Evolutionary conservation across 768 basidiomycete genomes (phyloP), one percentile per base, ranked within the genome.

Genomic region (Boletales sp.): DNA sequence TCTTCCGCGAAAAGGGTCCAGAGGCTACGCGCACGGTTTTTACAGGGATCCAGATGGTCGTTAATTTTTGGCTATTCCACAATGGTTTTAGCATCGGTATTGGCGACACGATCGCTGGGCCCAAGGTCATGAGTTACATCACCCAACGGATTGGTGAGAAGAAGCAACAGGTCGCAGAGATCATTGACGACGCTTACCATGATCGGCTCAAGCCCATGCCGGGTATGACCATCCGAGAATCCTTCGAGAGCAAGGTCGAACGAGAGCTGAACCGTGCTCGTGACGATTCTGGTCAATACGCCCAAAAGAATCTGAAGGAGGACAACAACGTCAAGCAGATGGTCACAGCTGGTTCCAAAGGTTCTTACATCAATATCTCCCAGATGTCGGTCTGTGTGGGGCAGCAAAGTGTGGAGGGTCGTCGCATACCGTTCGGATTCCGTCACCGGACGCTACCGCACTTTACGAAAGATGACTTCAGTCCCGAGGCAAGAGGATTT

Each of bases 321-420:
- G 94, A 97, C 72, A 98, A 99, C 78, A 97, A 98, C 61, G 94
- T 98, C 75, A 99, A 98, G 79, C 97, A 98, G 80, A 99, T 99
- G 97, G 95, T 98, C 64, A 92, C 95, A 7, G 94, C 97, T 10
- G 97, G 97, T 21, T 97, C 97, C 12, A 98, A 99, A 72, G 94
- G 94, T 70, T 94, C 94, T 0, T 94, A 93, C 77, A 99, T 98
- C 80, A 99, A 99, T 71, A 97, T 99, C 62, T 98, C 97, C 11
- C 97, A 99, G 72, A 98, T 98, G 97, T 95, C 95, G 15, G 94
- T 94, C 49, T 94, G 94, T 76, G 97, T 99, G 37, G 97, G 97
- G 21, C 97, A 98, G 71, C 95, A 98, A 73, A 87, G 85, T 60
- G 95, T 99, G 45, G 97, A 98, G 71, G 97, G 97, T 58, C 91